phyloP scores from a whole-genome alignment of 768 basidiomycete species.

The Lentinus brumalis region DNA sequence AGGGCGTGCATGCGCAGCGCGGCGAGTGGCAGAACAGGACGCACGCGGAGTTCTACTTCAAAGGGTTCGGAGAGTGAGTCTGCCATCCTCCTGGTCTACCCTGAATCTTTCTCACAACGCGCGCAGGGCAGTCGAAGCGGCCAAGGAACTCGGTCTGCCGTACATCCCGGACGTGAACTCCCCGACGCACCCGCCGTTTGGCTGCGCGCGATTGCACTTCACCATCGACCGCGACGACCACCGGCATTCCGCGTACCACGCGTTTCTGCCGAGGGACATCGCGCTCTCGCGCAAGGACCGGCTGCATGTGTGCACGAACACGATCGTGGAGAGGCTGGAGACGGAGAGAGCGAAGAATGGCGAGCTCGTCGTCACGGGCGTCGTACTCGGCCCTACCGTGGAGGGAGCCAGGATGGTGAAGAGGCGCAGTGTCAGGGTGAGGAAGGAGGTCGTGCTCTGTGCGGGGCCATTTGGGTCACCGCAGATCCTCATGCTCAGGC shows the following conservation, averaged over 20 bases:
- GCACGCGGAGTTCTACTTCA: slow-evolving; percentile 15
- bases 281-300: slow-evolving; percentile 7
- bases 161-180: slow-evolving; percentile 26
- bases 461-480: slow-evolving; percentile 34
- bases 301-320: slow-evolving; percentile 24
- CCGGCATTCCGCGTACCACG: slow-evolving; percentile 24
- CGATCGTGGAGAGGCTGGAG: slow-evolving; percentile 21
- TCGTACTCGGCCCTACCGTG: slow-evolving; percentile 8
- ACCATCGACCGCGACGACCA: slow-evolving; percentile 24
- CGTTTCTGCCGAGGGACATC: slow-evolving; percentile 22
- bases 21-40: slow-evolving; percentile 19
- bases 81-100: not conserved
- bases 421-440: slow-evolving; percentile 8
- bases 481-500: slow-evolving; percentile 42
- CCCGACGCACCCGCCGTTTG: slow-evolving; percentile 21
- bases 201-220: slow-evolving; percentile 22
- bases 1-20: slow-evolving; percentile 10
- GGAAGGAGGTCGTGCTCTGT: slow-evolving; percentile 26
- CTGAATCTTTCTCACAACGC: not conserved
- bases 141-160: slow-evolving; percentile 23
- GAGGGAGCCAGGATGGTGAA: not conserved
- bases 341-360: slow-evolving; percentile 7
- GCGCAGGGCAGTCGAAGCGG: slow-evolving; percentile 16
- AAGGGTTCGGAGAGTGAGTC: slow-evolving; percentile 14
- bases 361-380: slow-evolving; percentile 11